These are phyloP conservation scores for Phlyctochytrium bullatum DNA, from an alignment of 192 early-diverging fungal genomes.

Conservation along the genomic window DNA sequence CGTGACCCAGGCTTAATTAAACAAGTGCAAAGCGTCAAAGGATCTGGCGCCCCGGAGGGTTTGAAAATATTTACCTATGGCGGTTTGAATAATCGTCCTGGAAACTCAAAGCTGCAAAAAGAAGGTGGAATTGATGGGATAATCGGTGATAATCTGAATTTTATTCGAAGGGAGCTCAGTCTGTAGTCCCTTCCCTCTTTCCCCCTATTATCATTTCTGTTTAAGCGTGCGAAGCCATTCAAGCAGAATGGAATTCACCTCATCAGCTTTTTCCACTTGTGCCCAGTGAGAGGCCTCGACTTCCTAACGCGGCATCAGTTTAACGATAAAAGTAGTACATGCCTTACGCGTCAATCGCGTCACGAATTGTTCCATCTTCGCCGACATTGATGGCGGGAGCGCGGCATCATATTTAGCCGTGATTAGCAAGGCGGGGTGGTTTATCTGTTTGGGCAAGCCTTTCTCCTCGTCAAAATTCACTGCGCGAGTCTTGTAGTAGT, in stretches of 20 bases:
- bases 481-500: slow-evolving; percentile 50
- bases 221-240: background rate
- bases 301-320: no score
- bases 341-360: no score
- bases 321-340: no score
- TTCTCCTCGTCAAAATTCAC: slow-evolving; percentile 35
- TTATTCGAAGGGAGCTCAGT: background rate
- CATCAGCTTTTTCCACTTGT: background rate
- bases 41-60: background rate
- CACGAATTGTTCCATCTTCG: no score
- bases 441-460: background rate
- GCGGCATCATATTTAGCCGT: background rate
- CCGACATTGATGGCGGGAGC: no score
- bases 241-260: background rate
- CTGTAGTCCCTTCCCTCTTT: background rate
- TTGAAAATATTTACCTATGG: slow-evolving; percentile 28
- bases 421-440: background rate
- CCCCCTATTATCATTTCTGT: background rate
- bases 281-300: background rate
- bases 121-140: slow-evolving; percentile 13
- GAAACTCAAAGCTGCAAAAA: slow-evolving; percentile 11
- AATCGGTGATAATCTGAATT: slow-evolving; percentile 21
- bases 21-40: background rate
- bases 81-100: slow-evolving; percentile 8
- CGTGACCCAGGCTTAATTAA: slow-evolving; percentile 1